Evolutionary conservation across 1,284 basidiomycete species (phyloP), one percentile per base, ranked within the genome.

Genomic region (Tremellales sp.): DNA sequence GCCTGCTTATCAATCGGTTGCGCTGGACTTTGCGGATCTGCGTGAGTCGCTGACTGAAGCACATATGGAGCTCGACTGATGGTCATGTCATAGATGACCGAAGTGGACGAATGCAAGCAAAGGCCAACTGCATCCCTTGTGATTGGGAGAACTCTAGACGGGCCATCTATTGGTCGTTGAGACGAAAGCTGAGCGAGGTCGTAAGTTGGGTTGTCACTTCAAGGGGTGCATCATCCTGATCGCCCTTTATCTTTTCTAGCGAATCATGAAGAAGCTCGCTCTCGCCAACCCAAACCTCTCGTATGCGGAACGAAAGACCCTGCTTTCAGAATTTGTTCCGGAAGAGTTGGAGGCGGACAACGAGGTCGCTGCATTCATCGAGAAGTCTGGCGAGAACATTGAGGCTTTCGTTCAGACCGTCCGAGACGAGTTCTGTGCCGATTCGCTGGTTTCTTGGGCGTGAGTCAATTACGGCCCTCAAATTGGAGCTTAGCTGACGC

Each of bases 51-150:
- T 77, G 38, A 38, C n/a, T 10, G 19, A 18, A 14, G 8, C 14
- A 12, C 28, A 16, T 22, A 18, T 32, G 10, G 25, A 27, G 21
- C 25, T 54, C 51, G 36, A 24, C 24, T 45, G 24, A 41, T 35
- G 27, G 21, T 10, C 14, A 3, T 24, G 1, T n/a, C 14, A 12
- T 19, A 48, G 47, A 54, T 61, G 94, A 93, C 74, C 87, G 91
- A 47, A 81, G 85, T 36, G 93, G 92, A 50, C 88, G 94, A 51
- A 97, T 98, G 94, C 88, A 95, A 75, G 93, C 93, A 24, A 97
- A 97, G 75, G 93, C 91, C 16, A 95, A 86, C 66, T 92, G 86
- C 36, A 86, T 81, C 64, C 79, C 82, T 26, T 82, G 81, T 49
- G 81, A 84, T 48, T 95, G 93, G 92, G 85, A 86, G 70, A 81